phyloP scores from a whole-genome alignment of 768 basidiomycete genomes.

The Amanita phalloides region DNA sequence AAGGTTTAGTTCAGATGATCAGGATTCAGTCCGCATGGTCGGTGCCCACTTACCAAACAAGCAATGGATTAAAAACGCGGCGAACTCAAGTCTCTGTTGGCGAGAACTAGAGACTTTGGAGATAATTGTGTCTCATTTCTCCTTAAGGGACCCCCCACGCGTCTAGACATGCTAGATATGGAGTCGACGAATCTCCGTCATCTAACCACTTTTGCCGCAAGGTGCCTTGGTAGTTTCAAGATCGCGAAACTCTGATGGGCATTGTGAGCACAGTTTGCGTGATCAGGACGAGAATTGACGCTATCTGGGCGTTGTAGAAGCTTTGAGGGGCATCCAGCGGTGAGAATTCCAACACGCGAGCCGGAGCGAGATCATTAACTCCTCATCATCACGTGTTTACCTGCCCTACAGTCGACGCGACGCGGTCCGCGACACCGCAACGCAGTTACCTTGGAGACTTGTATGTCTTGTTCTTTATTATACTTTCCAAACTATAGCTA shows the following conservation, averaged over 20 bases:
- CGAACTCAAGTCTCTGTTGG: background rate
- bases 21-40: background rate
- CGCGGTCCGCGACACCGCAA: background rate
- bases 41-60: background rate
- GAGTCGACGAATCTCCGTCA: background rate
- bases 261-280: too few relatives aligned
- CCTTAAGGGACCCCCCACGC: background rate
- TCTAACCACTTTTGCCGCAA: background rate
- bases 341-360: background rate
- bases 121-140: background rate
- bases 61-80: background rate
- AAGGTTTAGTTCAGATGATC: background rate
- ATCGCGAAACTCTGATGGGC: too few relatives aligned
- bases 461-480: background rate
- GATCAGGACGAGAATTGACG: too few relatives aligned
- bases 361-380: background rate
- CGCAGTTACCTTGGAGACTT: constrained; percentile 1
- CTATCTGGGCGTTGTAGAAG: too few relatives aligned
- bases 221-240: too few relatives aligned
- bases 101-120: background rate
- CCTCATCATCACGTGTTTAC: background rate
- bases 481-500: background rate
- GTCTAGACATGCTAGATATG: background rate
- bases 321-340: background rate
- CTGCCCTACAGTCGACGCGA: background rate